These are phyloP conservation scores for Rhizopogon vinicolor DNA, from an alignment of 768 basidiomycete genomes.

Conservation along the genomic window DNA sequence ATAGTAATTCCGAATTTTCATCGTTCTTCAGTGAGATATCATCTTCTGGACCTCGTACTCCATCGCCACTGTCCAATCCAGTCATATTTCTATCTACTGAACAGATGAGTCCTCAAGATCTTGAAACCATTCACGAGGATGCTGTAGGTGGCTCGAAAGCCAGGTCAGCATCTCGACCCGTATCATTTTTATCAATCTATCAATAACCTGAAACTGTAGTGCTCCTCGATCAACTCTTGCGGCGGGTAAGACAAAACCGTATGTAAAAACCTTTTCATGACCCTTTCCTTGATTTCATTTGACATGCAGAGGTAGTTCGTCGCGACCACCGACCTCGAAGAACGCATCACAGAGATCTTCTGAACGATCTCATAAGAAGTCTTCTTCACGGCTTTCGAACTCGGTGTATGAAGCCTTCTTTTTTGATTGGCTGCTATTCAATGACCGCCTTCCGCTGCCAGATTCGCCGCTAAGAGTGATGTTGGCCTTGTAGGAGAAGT, in stretches of 20 bases:
- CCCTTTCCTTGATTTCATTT: not conserved
- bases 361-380: too few species aligned
- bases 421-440: not conserved
- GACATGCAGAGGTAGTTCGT: not conserved
- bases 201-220: not conserved
- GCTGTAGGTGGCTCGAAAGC: not conserved
- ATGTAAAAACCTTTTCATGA: not conserved
- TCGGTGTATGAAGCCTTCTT: not conserved
- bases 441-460: not conserved
- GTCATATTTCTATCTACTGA: not conserved
- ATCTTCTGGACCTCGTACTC: not conserved
- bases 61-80: not conserved
- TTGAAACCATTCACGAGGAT: not conserved
- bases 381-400: not conserved
- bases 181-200: not conserved
- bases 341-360: too few species aligned
- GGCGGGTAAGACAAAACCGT: not conserved
- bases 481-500: accelerated
- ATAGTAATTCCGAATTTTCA: not conserved
- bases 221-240: not conserved
- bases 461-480: not conserved
- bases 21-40: not conserved
- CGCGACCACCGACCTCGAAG: too few species aligned
- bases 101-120: not conserved
- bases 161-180: not conserved